Base-by-base conservation (phyloP, 1,284 basidiomycete genomes). In the Leccinum solheimii region DNA sequence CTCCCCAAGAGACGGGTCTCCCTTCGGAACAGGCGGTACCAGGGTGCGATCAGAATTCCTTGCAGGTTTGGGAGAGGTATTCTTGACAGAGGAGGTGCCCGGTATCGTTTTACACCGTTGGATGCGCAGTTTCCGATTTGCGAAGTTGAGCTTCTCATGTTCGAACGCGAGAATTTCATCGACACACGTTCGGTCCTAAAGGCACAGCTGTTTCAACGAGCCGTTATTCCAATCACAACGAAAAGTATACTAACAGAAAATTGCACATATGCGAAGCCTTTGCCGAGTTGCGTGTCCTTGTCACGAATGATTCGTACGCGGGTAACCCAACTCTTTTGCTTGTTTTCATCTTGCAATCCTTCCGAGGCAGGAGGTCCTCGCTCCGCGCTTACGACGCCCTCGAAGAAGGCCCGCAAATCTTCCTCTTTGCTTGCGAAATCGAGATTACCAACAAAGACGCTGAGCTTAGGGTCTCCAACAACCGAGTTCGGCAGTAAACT, bases 241-340 rank as follows among this genome's bases (percentile, higher is more conserved):
- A 57, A 43, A 61, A 27, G 14, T 14, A 21, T 21, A 84, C 89
- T 70, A 74, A 94, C 95, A 58, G 80, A 74, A 67, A 98, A 95
- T 68, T 94, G 89, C 9, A 98, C 89, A 74, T 98, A 98, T 10
- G 91, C 96, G 72, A 99, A 97, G 1, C 97, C 97, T 78, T 98
- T 98, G n/a, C 97, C 97, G 38, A 98, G 84, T 68, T 96, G 95
- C 1, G 95, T 97, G 60, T 94, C 94, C 68, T 87, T 87, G 76
- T 99, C 97, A 52, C 95, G 85, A 52, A 99, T 83, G 63, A 98
- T 86, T 36, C 97, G 86, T 9, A 98, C 95, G 30, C 85, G 86
- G 7, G 86, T 86, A 6, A 98, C 95, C 90, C 92, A 98, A 26
- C 78, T 72, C 45, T 72, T 72, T 3, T 71, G 67, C 59, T 77